Evolutionary conservation across 1,139 yeast species (phyloP).

Genomic region (Pneumocystis oryctolagi): DNA sequence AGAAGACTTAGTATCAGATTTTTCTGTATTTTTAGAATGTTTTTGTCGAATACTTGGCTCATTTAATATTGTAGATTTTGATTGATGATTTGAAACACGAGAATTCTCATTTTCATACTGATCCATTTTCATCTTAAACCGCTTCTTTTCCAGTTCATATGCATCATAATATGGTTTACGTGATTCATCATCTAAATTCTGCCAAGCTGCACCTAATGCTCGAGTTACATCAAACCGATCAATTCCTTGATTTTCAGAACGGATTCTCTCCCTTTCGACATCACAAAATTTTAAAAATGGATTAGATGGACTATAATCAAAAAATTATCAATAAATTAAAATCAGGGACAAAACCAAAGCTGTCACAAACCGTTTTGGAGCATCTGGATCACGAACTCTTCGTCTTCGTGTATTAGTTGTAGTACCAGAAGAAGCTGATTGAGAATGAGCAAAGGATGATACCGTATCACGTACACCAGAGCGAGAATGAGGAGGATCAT

Average conservation of each 20-base stretch:
- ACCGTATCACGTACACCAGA: background rate
- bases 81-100: background rate
- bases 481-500: background rate
- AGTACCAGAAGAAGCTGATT: background rate
- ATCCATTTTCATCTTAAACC: constrained; percentile 62
- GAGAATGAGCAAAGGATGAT: background rate
- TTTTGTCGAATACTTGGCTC: background rate
- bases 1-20: background rate
- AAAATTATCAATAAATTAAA: constrained; percentile 2
- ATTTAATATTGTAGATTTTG: background rate
- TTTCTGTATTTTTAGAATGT: background rate
- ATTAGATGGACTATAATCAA: constrained; percentile 8
- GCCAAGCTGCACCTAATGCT: constrained; percentile 80
- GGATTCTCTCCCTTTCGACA: constrained; percentile 60
- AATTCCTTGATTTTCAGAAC: constrained; percentile 36
- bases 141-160: constrained; percentile 64
- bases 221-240: constrained; percentile 50
- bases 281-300: constrained; percentile 45
- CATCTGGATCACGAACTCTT: constrained; percentile 14
- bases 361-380: constrained; percentile 65
- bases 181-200: constrained; percentile 50
- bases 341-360: constrained; percentile 7
- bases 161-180: constrained; percentile 61
- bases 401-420: constrained; percentile 3
- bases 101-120: constrained; percentile 30